Conservation (phyloP, 2,329 filamentous ascomycete genomes). For the Triangularia setosa region DNA sequence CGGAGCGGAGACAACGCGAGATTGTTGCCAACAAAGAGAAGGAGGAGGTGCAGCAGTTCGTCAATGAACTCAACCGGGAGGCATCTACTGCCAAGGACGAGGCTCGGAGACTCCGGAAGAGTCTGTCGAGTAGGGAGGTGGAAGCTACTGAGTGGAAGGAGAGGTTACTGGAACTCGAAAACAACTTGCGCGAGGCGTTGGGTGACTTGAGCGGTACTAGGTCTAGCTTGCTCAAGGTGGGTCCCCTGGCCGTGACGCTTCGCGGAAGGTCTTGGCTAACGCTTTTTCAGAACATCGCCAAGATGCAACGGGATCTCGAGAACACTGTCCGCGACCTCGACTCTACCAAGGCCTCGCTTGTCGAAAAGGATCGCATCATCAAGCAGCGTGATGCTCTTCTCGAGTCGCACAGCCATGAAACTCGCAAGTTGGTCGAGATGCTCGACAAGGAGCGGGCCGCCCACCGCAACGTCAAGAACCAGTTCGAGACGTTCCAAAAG, state of each 20-base stretch:
- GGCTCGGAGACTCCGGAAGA: slow-evolving; percentile 75
- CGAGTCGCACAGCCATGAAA: slow-evolving; percentile 84
- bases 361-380: slow-evolving; percentile 88
- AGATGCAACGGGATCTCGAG: slow-evolving; percentile 84
- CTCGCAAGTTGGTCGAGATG: slow-evolving; percentile 76
- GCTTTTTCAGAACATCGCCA: slow-evolving; percentile 65
- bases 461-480: slow-evolving; percentile 80
- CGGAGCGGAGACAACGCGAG: slow-evolving; percentile 82
- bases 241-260: slow-evolving; percentile 17
- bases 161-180: slow-evolving; percentile 83
- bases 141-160: slow-evolving; percentile 91
- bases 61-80: slow-evolving; percentile 89
- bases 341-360: slow-evolving; percentile 67
- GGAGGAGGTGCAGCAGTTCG: slow-evolving; percentile 87
- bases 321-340: slow-evolving; percentile 80
- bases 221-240: slow-evolving; percentile 76
- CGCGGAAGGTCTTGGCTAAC: slow-evolving; percentile 7
- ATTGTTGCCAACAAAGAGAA: slow-evolving; percentile 84
- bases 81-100: slow-evolving; percentile 81
- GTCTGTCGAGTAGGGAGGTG: slow-evolving; percentile 74
- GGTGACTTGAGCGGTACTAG: slow-evolving; percentile 84
- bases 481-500: slow-evolving; percentile 84
- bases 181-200: slow-evolving; percentile 78
- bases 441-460: slow-evolving; percentile 85
- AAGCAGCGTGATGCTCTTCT: slow-evolving; percentile 84